Percentiles rank a stretch among this genome's conserved stretches.
These are phyloP conservation scores for Hemileccinum rubropunctum DNA, from an alignment of 768 basidiomycete species.

Conservation along the genomic window DNA sequence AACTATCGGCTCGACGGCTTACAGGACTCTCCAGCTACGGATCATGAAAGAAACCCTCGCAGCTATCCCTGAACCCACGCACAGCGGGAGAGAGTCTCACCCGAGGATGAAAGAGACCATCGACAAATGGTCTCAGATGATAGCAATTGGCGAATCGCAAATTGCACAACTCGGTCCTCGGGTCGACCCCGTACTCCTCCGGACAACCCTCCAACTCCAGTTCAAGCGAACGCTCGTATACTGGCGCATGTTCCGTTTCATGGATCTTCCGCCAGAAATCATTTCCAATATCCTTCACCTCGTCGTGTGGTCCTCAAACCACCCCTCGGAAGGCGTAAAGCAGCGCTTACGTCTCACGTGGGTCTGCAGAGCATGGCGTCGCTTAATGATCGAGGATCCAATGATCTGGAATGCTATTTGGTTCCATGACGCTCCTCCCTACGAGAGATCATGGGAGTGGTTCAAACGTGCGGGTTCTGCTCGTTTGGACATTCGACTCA, in stretches of 20 bases:
- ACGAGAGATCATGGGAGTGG: slow-evolving; percentile 52
- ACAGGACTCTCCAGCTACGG: slow-evolving; percentile 15
- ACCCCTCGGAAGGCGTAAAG: slow-evolving; percentile 34
- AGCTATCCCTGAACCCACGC: slow-evolving; percentile 17
- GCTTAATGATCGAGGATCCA: slow-evolving; percentile 43
- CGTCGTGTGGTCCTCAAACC: slow-evolving; percentile 50
- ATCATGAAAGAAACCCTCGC: slow-evolving; percentile 20
- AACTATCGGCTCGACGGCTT: slow-evolving; percentile 18
- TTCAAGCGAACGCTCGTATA: slow-evolving; percentile 24
- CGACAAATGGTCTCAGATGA: slow-evolving; percentile 14
- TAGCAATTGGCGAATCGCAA: slow-evolving; percentile 18
- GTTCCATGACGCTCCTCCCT: slow-evolving; percentile 53
- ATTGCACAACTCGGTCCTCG: slow-evolving; percentile 19
- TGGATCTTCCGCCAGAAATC: slow-evolving; percentile 65
- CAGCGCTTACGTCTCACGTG: slow-evolving; percentile 52
- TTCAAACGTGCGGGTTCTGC: slow-evolving; percentile 54
- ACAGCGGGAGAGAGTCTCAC: not conserved
- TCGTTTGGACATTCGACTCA: slow-evolving; percentile 61
- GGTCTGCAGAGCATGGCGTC: slow-evolving; percentile 58
- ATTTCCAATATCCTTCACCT: slow-evolving; percentile 61
- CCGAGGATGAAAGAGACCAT: slow-evolving; percentile 4
- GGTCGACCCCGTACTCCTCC: slow-evolving; percentile 13
- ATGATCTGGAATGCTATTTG: slow-evolving; percentile 66
- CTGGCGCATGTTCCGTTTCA: slow-evolving; percentile 52
- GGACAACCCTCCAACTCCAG: slow-evolving; percentile 16